phyloP scores from a whole-genome alignment of 352 stramenopile species.

The Phytophthora kernoviae region DNA sequence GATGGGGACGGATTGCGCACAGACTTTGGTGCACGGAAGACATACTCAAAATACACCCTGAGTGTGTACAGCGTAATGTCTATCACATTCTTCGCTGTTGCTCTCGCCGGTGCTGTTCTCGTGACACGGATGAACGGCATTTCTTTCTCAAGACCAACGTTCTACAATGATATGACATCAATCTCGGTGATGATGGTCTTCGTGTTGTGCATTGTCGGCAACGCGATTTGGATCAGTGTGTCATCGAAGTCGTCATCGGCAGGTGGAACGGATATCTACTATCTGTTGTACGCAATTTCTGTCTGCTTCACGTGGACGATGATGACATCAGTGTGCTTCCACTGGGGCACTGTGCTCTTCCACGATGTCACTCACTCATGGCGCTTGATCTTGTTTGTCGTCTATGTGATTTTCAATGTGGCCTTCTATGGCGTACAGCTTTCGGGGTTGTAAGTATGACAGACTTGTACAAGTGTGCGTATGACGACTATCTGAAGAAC shows the following conservation, averaged over 20 bases:
- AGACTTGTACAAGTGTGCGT: slow-evolving; percentile 85
- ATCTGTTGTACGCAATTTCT: slow-evolving; percentile 68
- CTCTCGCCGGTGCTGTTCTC: slow-evolving; percentile 71
- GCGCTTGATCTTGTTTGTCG: slow-evolving; percentile 56
- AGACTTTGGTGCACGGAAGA: slow-evolving; percentile 67
- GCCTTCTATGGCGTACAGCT: slow-evolving; percentile 72
- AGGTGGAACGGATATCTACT: slow-evolving; percentile 73
- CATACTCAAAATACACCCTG: slow-evolving; percentile 63
- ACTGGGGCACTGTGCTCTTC: slow-evolving; percentile 81
- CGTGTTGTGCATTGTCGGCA: slow-evolving; percentile 70
- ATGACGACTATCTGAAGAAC: slow-evolving; percentile 90
- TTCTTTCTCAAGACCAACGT: slow-evolving; percentile 70
- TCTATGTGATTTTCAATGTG: slow-evolving; percentile 68
- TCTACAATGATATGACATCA: slow-evolving; percentile 89
- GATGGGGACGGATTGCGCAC: slow-evolving; percentile 71
- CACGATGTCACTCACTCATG: slow-evolving; percentile 63
- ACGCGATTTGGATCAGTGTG: slow-evolving; percentile 84
- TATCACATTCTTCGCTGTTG: slow-evolving; percentile 81
- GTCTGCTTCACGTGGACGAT: slow-evolving; percentile 84
- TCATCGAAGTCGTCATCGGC: slow-evolving; percentile 50
- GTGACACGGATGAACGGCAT: slow-evolving; percentile 89
- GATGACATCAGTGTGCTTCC: slow-evolving; percentile 87
- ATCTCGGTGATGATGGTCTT: slow-evolving; percentile 79
- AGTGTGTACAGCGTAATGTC: slow-evolving; percentile 91
- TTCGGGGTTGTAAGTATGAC: slow-evolving; percentile 76